phyloP scores from a whole-genome alignment of 2,329 filamentous ascomycete genomes.

The Sarocladium oryzae region DNA sequence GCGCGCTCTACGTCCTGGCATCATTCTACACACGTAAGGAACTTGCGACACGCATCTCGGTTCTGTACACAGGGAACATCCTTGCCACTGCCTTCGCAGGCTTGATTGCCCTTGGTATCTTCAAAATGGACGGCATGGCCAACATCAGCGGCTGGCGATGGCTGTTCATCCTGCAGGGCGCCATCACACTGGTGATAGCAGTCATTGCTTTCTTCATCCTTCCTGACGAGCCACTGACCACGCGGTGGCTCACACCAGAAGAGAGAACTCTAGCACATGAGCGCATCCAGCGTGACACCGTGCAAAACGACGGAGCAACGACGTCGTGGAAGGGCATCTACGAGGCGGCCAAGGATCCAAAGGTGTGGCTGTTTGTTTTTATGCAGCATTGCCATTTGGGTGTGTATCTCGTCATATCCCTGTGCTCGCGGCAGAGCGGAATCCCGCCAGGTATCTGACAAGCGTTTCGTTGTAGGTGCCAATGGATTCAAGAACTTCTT shows the following conservation, averaged over 20 bases:
- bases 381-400: slow-evolving; percentile 29
- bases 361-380: slow-evolving; percentile 37
- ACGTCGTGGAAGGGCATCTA: slow-evolving; percentile 32
- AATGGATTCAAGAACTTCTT: slow-evolving; percentile 27
- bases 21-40: slow-evolving; percentile 50
- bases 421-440: too few relatives aligned
- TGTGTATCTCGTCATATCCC: neutral
- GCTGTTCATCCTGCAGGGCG: slow-evolving; percentile 54
- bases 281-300: slow-evolving; percentile 35
- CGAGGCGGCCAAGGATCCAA: slow-evolving; percentile 34
- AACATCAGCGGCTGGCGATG: slow-evolving; percentile 25
- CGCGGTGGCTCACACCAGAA: slow-evolving; percentile 31
- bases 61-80: slow-evolving; percentile 36
- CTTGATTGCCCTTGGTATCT: slow-evolving; percentile 36
- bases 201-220: slow-evolving; percentile 16
- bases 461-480: slow-evolving; percentile 21
- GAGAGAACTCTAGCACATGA: slow-evolving; percentile 32
- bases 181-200: slow-evolving; percentile 20
- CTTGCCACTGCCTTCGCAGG: slow-evolving; percentile 33
- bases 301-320: slow-evolving; percentile 22
- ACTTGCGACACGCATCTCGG: slow-evolving; percentile 34
- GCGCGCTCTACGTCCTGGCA: slow-evolving; percentile 35
- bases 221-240: slow-evolving; percentile 32
- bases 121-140: slow-evolving; percentile 16
- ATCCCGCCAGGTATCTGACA: neutral